phyloP scores from a whole-genome alignment of 352 stramenopile species.

The Thalassiosira allenii region DNA sequence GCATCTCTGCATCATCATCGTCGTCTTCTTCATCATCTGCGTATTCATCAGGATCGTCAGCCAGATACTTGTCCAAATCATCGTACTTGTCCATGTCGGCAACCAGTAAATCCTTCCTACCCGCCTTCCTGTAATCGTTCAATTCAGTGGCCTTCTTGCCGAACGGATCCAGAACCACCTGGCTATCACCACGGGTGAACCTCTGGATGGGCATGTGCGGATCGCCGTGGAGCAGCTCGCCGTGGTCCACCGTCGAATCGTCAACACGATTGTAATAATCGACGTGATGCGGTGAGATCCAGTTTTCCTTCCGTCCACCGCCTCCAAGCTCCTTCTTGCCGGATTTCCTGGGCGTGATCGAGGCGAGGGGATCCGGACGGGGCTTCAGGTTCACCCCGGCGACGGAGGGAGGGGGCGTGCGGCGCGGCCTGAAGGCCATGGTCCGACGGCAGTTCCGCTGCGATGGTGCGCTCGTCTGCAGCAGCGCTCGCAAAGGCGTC shows the following conservation, averaged over 20 bases:
- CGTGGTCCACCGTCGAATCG: conserved; percentile 33
- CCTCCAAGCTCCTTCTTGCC: neutral
- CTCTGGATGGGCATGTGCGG: conserved; percentile 52
- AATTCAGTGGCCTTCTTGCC: conserved; percentile 15
- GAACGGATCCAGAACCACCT: conserved; percentile 25
- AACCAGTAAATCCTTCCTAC: conserved; percentile 3
- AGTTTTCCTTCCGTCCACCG: conserved; percentile 4
- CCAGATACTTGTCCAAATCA: neutral
- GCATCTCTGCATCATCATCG: conserved; percentile 1
- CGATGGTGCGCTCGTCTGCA: neutral
- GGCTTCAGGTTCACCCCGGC: conserved; percentile 44
- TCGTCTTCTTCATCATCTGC: conserved; percentile 6
- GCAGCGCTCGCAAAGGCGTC: neutral
- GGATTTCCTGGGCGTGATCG: neutral
- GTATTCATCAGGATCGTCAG: neutral
- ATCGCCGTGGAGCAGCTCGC: conserved; percentile 54
- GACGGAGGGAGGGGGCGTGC: conserved; percentile 46
- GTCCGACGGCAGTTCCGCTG: conserved; percentile 3
- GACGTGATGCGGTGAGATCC: conserved; percentile 56
- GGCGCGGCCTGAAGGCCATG: conserved; percentile 49
- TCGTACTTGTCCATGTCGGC: neutral
- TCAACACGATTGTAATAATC: conserved; percentile 57
- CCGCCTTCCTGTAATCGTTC: conserved; percentile 37
- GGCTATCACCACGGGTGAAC: conserved; percentile 26
- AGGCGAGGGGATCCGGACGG: conserved; percentile 22